Base-by-base conservation (phyloP, 176 grass and related monocot genomes). In the Aegilops bicornis region DNA sequence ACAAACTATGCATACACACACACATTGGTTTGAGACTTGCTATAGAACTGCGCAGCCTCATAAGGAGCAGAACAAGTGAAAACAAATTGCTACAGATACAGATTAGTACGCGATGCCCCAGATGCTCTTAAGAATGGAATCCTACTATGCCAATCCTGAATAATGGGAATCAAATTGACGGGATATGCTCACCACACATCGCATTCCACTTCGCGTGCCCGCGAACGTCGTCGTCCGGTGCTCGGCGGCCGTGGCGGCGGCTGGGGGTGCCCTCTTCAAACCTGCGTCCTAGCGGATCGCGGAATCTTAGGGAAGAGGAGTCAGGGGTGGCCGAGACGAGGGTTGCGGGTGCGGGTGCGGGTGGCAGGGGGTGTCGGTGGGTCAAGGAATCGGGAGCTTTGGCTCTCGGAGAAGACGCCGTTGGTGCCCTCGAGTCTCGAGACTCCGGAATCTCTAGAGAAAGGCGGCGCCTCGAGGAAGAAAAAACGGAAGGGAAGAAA, bases 191-290 rank as follows among this genome's bases (percentile, higher is more conserved):
- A 83, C 81, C 68, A 8, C 3, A 19, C 13, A 37, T 82, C 30
- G 33, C 81, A 73, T 60, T 71, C 68, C 81, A 19, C 81, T 58
- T 59, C 81, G 33, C 2, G 48, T n/a, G 29, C 80, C 47, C 32
- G 35, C 35, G 22, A 10, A 42, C 22, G 33, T 60, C 22, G 32
- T 40, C 22, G 56, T 42, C 35, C 35, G 58, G 13, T 63, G 32
- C 11, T 63, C n/a, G 27, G 12, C 10, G 64, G 65, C 45, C 13
- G 8, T 8, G 42, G 60, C 5, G 25, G 27, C 3, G 73, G 43
- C 48, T 9, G 77, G 19, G 31, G 25, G 42, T 30, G 30, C 24
- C 19, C 12, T 33, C 64, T 14, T 56, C 80, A 82, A 69, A 47
- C 65, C 66, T 66, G 80, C 20, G 43, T 67, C 39, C 79, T 47